Conservation (phyloP, 208 protist genomes). For the Tritrichomonas foetus region DNA sequence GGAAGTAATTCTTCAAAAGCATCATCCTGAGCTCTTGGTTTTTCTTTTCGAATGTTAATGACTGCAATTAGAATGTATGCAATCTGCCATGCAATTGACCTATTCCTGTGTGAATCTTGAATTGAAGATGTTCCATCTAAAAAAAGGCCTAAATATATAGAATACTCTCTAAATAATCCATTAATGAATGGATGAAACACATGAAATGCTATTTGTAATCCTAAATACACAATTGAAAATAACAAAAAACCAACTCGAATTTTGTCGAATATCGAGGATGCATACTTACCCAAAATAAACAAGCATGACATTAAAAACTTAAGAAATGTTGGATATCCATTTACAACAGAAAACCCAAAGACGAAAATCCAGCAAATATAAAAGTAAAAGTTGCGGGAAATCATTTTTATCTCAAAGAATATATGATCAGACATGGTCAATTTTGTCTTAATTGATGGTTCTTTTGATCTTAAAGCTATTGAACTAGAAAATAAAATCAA, state of each 20-base stretch:
- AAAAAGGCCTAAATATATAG: background rate
- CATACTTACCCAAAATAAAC: background rate
- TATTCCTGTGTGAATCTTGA: background rate
- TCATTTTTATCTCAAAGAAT: background rate
- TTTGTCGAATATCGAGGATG: background rate
- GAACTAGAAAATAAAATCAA: background rate
- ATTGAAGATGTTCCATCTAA: background rate
- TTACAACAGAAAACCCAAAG: background rate
- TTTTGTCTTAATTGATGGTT: background rate
- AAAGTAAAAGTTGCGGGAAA: background rate
- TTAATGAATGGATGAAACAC: background rate
- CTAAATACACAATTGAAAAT: background rate
- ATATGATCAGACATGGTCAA: background rate
- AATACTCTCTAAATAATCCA: background rate
- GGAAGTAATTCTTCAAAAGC: background rate
- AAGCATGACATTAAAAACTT: background rate
- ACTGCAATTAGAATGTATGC: background rate
- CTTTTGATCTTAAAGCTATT: background rate
- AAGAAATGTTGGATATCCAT: background rate
- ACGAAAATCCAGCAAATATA: constrained; percentile 29
- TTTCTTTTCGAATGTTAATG: background rate
- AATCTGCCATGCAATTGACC: background rate
- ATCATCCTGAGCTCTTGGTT: background rate
- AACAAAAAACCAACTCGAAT: background rate
- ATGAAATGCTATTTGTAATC: background rate